Evolutionary conservation across 2,329 filamentous ascomycete genomes (phyloP), one percentile per base, ranked within the genome.

Genomic region (Stemphylium vesicarium): DNA sequence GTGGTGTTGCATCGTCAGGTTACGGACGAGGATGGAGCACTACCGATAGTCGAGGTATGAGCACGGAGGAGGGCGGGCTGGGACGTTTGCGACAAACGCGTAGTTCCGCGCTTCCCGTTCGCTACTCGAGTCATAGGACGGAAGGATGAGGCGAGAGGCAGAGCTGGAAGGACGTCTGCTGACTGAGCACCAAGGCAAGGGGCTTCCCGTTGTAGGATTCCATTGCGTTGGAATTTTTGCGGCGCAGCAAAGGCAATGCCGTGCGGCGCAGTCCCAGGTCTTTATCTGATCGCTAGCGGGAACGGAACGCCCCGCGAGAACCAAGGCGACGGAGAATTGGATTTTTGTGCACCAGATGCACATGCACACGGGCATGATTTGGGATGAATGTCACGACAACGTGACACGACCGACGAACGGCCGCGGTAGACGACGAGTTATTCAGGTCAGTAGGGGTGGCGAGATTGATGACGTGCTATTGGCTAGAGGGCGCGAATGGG

Each of bases 401-500:
- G 18, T 24, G 52, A 51, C 35, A 45, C 29, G 29, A 52, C 60
- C 54, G 52, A 56, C 44, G 33, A 50, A 56, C 54, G 63, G 60
- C 56, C 62, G 64, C 60, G 59, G 49, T 55, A 49, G 54, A 59
- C 35, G 50, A 45, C 52, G 60, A 50, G 57, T 53, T 43, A 53
- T 42, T 24, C 24, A 47, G 39, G 47, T 31, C 48, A 29, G 40
- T 41, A 59, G 52, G 59, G 55, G 60, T 48, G 49, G 48, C 54
- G 53, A 57, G 49, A 38, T 36, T 39, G 39, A 31, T 31, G 49
- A 56, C 32, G 29, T 50, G 45, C 53, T 41, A 67, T 62, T 57
- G 57, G 57, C 20, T 51, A 39, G 50, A 42, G 33, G 13, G 51
- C 50, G 82, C 69, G 80, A 55, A 60, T 62, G 44, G 47, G 45